A percentile compares a stretch with the other conserved stretches of the same genome.
phyloP scores from a whole-genome alignment of 2,329 filamentous ascomycete species.

The Alternaria rosae region DNA sequence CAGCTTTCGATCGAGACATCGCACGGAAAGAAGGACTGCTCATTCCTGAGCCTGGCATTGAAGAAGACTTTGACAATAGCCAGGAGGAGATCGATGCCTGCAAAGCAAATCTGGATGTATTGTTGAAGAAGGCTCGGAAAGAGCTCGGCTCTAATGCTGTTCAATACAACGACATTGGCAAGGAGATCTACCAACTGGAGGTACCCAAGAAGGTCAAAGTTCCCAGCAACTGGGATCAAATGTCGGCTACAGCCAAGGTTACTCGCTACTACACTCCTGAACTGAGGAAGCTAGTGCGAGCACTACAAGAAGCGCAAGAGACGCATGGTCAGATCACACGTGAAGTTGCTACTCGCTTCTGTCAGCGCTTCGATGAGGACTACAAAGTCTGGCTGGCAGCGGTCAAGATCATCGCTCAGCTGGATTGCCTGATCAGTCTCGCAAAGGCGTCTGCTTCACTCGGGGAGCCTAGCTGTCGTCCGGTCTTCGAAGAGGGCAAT shows the following conservation, averaged over 20 bases:
- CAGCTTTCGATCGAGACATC: constrained; percentile 84
- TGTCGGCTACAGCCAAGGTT: constrained; percentile 89
- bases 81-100: constrained; percentile 78
- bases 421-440: constrained; percentile 93
- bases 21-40: constrained; percentile 82
- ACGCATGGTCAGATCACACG: constrained; percentile 90
- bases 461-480: constrained; percentile 87
- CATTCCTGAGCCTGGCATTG: constrained; percentile 84
- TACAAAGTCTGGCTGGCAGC: constrained; percentile 86
- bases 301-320: constrained; percentile 92
- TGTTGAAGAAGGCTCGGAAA: constrained; percentile 75
- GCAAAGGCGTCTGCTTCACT: constrained; percentile 86
- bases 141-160: constrained; percentile 75
- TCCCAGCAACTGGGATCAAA: constrained; percentile 89
- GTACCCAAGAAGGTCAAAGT: constrained; percentile 86
- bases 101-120: constrained; percentile 72
- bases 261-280: constrained; percentile 95
- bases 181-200: constrained; percentile 96
- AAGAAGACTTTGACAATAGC: constrained; percentile 90
- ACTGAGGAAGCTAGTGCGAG: constrained; percentile 80
- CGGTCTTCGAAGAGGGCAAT: constrained; percentile 83
- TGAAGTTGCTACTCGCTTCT: constrained; percentile 84
- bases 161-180: constrained; percentile 76
- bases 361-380: constrained; percentile 84
- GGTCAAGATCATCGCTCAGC: constrained; percentile 87